Base-by-base conservation (phyloP, 2,329 filamentous ascomycete species). In the Cytospora schulzeri region DNA sequence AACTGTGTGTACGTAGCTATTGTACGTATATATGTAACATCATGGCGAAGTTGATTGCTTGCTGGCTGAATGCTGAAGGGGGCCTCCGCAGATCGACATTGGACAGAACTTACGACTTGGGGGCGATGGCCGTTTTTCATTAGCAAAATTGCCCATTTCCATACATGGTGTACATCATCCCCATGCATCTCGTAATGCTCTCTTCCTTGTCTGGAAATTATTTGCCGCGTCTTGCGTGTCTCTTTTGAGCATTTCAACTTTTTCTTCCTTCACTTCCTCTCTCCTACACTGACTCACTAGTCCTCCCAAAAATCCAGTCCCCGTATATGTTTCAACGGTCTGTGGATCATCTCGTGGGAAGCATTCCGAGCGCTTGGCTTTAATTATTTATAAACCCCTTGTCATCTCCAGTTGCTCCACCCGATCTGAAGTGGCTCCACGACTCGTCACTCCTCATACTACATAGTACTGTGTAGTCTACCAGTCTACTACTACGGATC, bases 371-470 rank as follows among this genome's bases (percentile, higher is more conserved):
- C 33, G 45, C 45, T 24, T 48, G 45, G n/a, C 38, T 24, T 48
- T 48, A 48, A 48, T 48, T 48, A 24, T 48, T 24, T 48, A 22
- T 48, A 48, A 48, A 48, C 45, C 45, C 45, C 45, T 48, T 48
- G 45, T 48, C 45, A 48, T 48, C 45, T 48, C 45, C n/a, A 48
- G 45, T 24, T 35, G 45, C 45, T 48, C 45, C 45, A 48, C 45
- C n/a, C 45, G n/a, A 48, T 48, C 45, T 48, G 11, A 48, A 24
- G n/a, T 48, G 45, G 45, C n/a, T 48, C 45, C 45, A 22, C 45
- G 45, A 48, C 45, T 48, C 45, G 45, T 48, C 45, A 48, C 45
- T 48, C 45, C 45, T 48, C 45, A 22, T 48, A 11, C 38, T 15
- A 9, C 41, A 45, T n/a, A 22, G 41, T 45, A 22, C n/a, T n/a